Conservation (phyloP, 768 basidiomycete species). For the Pholiota conissans region DNA sequence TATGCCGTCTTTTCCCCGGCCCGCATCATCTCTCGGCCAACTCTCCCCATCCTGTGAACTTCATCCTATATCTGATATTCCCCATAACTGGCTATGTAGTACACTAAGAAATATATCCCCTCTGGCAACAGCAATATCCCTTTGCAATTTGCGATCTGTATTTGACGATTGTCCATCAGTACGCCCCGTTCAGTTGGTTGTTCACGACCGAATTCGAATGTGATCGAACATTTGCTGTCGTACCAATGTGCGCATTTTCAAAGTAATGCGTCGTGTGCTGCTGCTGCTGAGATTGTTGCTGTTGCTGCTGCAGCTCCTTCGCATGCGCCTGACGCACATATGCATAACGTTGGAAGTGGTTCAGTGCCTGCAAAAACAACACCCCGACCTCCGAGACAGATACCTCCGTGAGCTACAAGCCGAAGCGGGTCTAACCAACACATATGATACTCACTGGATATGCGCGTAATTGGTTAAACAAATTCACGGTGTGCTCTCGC, state of each 20-base stretch:
- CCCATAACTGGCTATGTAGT: no score
- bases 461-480: slow-evolving; percentile 77
- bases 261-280: slow-evolving; percentile 16
- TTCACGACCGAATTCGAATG: slow-evolving; percentile 33
- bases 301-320: slow-evolving; percentile 42
- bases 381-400: slow-evolving; percentile 63
- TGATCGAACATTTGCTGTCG: slow-evolving; percentile 19
- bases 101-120: slow-evolving; percentile 5
- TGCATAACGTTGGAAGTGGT: slow-evolving; percentile 88
- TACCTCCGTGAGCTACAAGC: slow-evolving; percentile 10
- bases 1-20: slow-evolving; percentile 15
- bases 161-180: slow-evolving; percentile 5
- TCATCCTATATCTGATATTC: not conserved
- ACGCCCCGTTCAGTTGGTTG: slow-evolving; percentile 18
- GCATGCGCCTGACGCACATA: slow-evolving; percentile 82
- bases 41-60: slow-evolving; percentile 18
- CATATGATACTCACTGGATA: slow-evolving; percentile 59
- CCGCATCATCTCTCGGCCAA: slow-evolving; percentile 13
- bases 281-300: slow-evolving; percentile 18
- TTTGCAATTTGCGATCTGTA: not conserved
- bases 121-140: no score
- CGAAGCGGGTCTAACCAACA: not conserved
- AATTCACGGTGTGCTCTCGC: slow-evolving; percentile 77
- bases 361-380: slow-evolving; percentile 74
- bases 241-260: slow-evolving; percentile 10